These are phyloP conservation scores for Hibiscus mutabilis DNA, from an alignment of 345 rosid genomes.

Conservation along the genomic window DNA sequence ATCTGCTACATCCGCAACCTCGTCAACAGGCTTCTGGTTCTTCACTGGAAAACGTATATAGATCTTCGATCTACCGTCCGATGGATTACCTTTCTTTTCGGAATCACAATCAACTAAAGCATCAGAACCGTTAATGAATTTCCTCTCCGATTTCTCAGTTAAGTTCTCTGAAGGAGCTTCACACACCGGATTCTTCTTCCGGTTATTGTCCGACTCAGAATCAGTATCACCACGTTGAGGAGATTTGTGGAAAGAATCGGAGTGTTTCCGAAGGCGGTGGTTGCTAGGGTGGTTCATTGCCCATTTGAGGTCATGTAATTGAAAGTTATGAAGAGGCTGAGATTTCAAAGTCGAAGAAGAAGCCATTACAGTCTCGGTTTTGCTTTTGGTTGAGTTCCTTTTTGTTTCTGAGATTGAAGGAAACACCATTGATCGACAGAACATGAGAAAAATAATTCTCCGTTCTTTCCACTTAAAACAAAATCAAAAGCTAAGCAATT, in stretches of 20 bases:
- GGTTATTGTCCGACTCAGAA: slow-evolving; percentile 25
- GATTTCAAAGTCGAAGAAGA: slow-evolving; percentile 47
- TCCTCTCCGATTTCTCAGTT: slow-evolving; percentile 22
- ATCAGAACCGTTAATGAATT: slow-evolving; percentile 5
- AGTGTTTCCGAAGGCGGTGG: slow-evolving; percentile 40
- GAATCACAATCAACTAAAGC: slow-evolving; percentile 21
- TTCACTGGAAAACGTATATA: slow-evolving; percentile 39
- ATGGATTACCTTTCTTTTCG: slow-evolving; percentile 27
- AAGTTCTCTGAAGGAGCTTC: slow-evolving; percentile 15
- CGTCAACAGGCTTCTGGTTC: slow-evolving; percentile 20
- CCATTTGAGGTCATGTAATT: slow-evolving; percentile 58
- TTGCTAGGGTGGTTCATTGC: slow-evolving; percentile 34
- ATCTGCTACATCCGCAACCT: slow-evolving; percentile 25
- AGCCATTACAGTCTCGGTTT: slow-evolving; percentile 12
- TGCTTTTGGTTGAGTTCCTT: not conserved
- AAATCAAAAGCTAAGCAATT: not conserved
- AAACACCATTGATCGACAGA: slow-evolving; percentile 12
- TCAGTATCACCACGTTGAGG: slow-evolving; percentile 9
- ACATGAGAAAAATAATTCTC: not conserved
- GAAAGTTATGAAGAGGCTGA: slow-evolving; percentile 65
- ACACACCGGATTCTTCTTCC: slow-evolving; percentile 13
- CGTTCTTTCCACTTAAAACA: not conserved
- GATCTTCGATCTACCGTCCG: slow-evolving; percentile 40
- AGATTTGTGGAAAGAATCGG: slow-evolving; percentile 17
- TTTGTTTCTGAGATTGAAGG: slow-evolving; percentile 9